Conservation (phyloP, 2,329 filamentous ascomycete species). For the Chaetothyriales sp. region DNA sequence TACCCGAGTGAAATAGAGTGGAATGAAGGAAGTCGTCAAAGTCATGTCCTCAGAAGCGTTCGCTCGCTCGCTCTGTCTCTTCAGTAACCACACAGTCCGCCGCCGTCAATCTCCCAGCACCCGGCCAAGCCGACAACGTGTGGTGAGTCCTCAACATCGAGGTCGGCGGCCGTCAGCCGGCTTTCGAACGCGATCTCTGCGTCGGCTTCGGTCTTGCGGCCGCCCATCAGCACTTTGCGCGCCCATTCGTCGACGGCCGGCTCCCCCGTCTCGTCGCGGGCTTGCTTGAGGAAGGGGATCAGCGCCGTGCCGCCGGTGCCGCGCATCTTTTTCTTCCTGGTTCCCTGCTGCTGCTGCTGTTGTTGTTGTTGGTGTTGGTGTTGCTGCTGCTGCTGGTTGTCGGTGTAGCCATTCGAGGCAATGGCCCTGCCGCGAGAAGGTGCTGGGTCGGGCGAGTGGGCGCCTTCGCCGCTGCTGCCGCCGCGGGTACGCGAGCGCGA, state of each 20-base stretch:
- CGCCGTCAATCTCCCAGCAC: conserved; percentile 75
- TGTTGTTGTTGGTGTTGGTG: conserved; percentile 14
- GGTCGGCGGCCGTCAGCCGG: conserved; percentile 14
- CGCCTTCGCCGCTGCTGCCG: conserved; percentile 22
- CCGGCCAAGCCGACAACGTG: conserved; percentile 62
- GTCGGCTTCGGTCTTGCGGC: conserved; percentile 30
- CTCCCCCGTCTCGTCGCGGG: conserved; percentile 87
- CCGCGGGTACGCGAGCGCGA: conserved; percentile 41
- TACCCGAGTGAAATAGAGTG: too few species aligned
- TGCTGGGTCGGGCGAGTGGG: conserved; percentile 23
- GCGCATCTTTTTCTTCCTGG: conserved; percentile 48
- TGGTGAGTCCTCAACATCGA: conserved; percentile 39
- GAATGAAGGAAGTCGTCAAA: too few species aligned
- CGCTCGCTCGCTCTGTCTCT: too few species aligned
- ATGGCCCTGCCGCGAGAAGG: conserved; percentile 13
- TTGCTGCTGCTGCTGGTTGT: background rate
- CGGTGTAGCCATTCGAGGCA: conserved; percentile 25
- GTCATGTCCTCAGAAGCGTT: too few species aligned
- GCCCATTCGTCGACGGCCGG: conserved; percentile 64
- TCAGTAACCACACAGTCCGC: conserved; percentile 45
- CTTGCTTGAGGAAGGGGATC: conserved; percentile 93
- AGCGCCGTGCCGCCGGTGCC: conserved; percentile 89
- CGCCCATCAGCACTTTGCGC: conserved; percentile 42
- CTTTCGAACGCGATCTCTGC: conserved; percentile 28
- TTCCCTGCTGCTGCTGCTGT: conserved; percentile 16